phyloP scores from a whole-genome alignment of 106 monocot genomes.

The Apostasia ramifera region DNA sequence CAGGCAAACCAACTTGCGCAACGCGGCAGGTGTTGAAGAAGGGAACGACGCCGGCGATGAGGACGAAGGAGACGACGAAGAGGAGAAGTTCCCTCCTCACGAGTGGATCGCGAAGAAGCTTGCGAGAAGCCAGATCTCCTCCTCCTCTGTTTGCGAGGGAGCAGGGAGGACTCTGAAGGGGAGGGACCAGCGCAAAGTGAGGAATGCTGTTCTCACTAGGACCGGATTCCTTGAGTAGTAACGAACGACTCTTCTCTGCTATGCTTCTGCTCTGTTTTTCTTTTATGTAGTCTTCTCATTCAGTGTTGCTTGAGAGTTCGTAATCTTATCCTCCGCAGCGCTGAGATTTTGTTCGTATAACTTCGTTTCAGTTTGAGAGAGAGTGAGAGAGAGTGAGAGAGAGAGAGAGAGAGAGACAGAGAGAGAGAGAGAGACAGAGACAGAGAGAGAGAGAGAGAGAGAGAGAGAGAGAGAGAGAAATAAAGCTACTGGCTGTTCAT shows the following conservation, averaged over 20 bases:
- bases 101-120: slow-evolving; percentile 61
- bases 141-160: slow-evolving; percentile 70
- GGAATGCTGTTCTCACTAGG: slow-evolving; percentile 61
- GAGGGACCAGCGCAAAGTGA: slow-evolving; percentile 57
- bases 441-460: too few relatives aligned
- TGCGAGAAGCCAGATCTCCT: slow-evolving; percentile 51
- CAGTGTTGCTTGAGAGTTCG: not conserved
- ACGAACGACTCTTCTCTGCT: not conserved
- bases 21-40: not conserved
- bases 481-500: too few relatives aligned
- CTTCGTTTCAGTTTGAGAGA: too few relatives aligned
- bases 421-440: too few relatives aligned
- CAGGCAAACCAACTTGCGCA: slow-evolving; percentile 1
- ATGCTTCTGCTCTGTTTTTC: not conserved
- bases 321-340: too few relatives aligned
- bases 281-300: not conserved
- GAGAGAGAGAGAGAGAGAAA: too few relatives aligned
- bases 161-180: slow-evolving; percentile 76
- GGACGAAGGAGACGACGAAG: slow-evolving; percentile 29
- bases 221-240: slow-evolving; percentile 62
- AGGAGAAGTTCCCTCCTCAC: slow-evolving; percentile 37
- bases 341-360: too few relatives aligned
- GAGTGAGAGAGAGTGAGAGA: too few relatives aligned
- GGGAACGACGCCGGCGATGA: not conserved
- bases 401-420: too few relatives aligned